A percentile compares a stretch with the other conserved stretches of the same genome.
These are phyloP conservation scores for Candida mattraensis DNA, from an alignment of 805 yeast species.

Conservation along the genomic window DNA sequence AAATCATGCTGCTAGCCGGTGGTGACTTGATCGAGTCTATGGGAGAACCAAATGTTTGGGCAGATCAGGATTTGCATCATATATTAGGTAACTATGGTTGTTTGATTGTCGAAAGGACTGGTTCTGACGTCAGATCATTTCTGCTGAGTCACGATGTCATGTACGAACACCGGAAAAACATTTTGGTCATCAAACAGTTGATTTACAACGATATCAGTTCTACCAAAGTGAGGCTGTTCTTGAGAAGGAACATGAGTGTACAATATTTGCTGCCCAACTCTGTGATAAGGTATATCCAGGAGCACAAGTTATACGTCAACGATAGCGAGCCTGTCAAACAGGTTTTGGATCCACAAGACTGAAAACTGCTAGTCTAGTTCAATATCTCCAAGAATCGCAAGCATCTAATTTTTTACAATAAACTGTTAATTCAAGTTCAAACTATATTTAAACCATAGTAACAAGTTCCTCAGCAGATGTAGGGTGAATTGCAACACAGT, in stretches of 20 bases:
- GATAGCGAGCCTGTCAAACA: constrained; percentile 94
- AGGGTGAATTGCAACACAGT: constrained; percentile 97
- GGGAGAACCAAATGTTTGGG: constrained; percentile 99
- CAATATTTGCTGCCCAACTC: constrained; percentile 92
- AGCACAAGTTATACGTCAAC: constrained; percentile 78
- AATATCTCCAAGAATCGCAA: neutral
- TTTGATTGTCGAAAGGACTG: constrained; percentile 93
- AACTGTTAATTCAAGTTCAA: no score
- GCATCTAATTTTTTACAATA: no score
- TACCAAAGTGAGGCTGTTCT: constrained; percentile 88
- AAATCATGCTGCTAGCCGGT: constrained; percentile 94
- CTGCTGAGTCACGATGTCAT: constrained; percentile 90
- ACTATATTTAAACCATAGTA: constrained; percentile 55
- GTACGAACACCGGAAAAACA: constrained; percentile 94
- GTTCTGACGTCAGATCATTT: constrained; percentile 92
- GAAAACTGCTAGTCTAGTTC: neutral
- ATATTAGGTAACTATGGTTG: constrained; percentile 96
- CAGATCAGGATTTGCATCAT: constrained; percentile 91
- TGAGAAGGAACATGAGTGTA: constrained; percentile 94
- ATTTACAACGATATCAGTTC: constrained; percentile 95
- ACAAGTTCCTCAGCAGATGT: constrained; percentile 98
- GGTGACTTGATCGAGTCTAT: constrained; percentile 96
- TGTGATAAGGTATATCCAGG: constrained; percentile 92
- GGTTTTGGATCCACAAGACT: constrained; percentile 48
- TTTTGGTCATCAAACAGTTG: constrained; percentile 90